phyloP scores from a whole-genome alignment of 139 green algal species.

The Coelastrella sp. region DNA sequence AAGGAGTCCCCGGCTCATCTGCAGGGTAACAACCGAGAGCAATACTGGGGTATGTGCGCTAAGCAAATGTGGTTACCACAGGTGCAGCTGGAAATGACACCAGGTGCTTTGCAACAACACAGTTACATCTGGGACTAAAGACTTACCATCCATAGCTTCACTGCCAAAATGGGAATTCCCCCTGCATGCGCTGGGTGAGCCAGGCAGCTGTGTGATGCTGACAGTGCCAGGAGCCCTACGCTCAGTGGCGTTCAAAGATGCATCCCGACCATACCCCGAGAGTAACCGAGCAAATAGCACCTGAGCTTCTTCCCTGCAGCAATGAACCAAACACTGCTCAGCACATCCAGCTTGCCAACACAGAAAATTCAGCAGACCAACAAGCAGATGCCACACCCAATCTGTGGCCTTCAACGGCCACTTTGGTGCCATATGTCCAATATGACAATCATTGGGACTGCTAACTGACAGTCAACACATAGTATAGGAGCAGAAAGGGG shows the following conservation, averaged over 20 bases:
- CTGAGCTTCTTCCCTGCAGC: conserved; percentile 42
- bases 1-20: conserved; percentile 49
- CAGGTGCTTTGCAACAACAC: too few relatives aligned
- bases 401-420: too few relatives aligned
- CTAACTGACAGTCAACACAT: too few relatives aligned
- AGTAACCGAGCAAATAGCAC: conserved; percentile 43
- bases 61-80: too few relatives aligned
- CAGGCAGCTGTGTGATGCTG: conserved; percentile 30
- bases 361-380: too few relatives aligned
- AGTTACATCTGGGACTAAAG: background rate
- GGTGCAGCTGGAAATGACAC: too few relatives aligned
- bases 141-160: conserved; percentile 30
- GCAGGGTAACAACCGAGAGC: background rate
- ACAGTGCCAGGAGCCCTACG: conserved; percentile 40
- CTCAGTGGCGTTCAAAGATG: conserved; percentile 44
- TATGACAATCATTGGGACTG: too few relatives aligned
- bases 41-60: too few relatives aligned
- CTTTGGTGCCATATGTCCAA: too few relatives aligned
- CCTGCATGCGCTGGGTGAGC: conserved; percentile 10
- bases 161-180: conserved; percentile 16
- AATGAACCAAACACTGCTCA: background rate
- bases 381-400: too few relatives aligned
- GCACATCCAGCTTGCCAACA: too few relatives aligned
- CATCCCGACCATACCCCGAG: conserved; percentile 43
- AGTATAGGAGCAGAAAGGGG: too few relatives aligned